Conservation (phyloP, 108 stramenopile genomes). For the Cyclotella atomus region DNA sequence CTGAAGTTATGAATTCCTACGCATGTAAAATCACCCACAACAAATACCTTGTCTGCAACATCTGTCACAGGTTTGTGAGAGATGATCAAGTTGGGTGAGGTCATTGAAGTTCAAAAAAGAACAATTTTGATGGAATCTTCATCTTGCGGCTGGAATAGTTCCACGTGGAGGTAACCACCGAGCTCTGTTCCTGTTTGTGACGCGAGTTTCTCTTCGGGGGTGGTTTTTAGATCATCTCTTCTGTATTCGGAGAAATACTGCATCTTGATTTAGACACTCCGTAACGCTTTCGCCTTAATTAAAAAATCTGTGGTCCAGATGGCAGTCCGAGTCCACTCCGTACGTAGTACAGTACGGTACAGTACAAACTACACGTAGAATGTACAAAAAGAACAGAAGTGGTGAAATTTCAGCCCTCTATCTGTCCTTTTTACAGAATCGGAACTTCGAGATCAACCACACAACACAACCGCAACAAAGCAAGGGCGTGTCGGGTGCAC, state of each 20-base stretch:
- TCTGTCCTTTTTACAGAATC: background rate
- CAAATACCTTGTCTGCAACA: background rate
- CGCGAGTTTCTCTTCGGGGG: too few species aligned
- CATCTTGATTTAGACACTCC: background rate
- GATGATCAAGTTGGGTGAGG: too few species aligned
- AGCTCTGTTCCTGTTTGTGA: too few species aligned
- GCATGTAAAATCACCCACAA: background rate
- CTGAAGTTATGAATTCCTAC: background rate
- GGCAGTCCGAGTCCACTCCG: background rate
- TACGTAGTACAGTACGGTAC: background rate
- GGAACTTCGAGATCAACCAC: background rate
- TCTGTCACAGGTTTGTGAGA: too few species aligned
- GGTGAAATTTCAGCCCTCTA: too few species aligned
- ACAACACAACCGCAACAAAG: background rate
- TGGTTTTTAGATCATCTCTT: too few species aligned
- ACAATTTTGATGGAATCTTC: too few species aligned
- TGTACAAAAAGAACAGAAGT: background rate
- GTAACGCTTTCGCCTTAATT: background rate
- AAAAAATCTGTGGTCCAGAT: constrained; percentile 14
- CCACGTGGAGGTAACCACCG: background rate
- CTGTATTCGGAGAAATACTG: background rate
- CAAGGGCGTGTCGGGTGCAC: background rate
- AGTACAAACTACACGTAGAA: background rate
- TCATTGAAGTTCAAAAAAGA: too few species aligned
- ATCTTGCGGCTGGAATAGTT: background rate